Base-by-base conservation (phyloP, 179 eudicot species). In the Silene vulgaris region DNA sequence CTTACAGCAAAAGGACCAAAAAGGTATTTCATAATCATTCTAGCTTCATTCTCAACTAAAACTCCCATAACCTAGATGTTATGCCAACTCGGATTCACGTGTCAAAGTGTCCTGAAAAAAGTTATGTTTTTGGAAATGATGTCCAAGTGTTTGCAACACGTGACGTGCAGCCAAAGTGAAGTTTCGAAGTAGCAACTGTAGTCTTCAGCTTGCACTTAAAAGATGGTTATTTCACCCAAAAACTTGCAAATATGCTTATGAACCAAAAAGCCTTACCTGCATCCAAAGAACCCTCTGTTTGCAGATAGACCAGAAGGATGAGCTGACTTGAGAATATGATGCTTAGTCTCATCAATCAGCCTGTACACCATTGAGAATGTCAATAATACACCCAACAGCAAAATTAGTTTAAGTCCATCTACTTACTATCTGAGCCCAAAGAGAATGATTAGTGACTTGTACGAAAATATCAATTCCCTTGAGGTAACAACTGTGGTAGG, bases 241-340 rank as follows among this genome's bases (percentile, higher is more conserved):
- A 50, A 61, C 50, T 64, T 9, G 32, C 35, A 64, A 52, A 20
- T 7, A 14, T 76, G 68, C 16, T 9, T 20, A 60, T 54, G n/a
- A 54, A 78, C 60, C 57, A n/a, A 26, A 76, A 64, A 62, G 57
- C 56, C 75, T 63, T 32, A 89, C 97, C 96, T 92, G 98, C 97
- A 94, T 65, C 97, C 97, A 80, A 94, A 94, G 89, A 94, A 94
- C 81, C 98, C 98, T 80, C 97, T 83, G 83, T 92, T 75, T 60
- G 98, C 98, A 76, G 98, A 94, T 74, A 94, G 86, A 75, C 98
- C 98, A 80, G 98, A 94, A 35, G 98, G 98, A 79, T 94, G 98
- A 76, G 97, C 98, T 69, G 98, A 90, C 82, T 89, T 91, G 69
- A 94, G 94, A 72, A 94, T 84, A 77, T 87, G 89, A 82, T 94